A percentile compares a stretch with the other conserved stretches of the same genome.
These are phyloP conservation scores for Fusarium graminum DNA, from an alignment of 2,329 filamentous ascomycete species.

Conservation along the genomic window DNA sequence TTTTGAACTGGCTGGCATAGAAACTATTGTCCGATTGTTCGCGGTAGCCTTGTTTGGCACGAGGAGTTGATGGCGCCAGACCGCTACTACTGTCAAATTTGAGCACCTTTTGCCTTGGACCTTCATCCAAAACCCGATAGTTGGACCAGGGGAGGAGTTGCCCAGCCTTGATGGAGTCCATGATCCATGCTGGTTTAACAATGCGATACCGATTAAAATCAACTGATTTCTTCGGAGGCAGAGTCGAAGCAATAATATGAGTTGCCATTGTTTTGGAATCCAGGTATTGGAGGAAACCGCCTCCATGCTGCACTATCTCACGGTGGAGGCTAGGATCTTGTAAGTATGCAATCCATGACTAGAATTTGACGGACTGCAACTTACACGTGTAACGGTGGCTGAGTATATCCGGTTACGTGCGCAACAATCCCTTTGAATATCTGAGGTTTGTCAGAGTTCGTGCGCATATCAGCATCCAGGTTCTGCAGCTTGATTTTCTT, in stretches of 20 bases:
- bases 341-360: slow-evolving; percentile 28
- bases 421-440: slow-evolving; percentile 94
- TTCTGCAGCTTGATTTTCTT: slow-evolving; percentile 99
- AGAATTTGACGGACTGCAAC: slow-evolving; percentile 37
- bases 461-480: slow-evolving; percentile 84
- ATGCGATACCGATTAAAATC: slow-evolving; percentile 91
- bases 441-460: slow-evolving; percentile 76
- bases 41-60: slow-evolving; percentile 73
- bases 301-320: slow-evolving; percentile 92
- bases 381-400: slow-evolving; percentile 86
- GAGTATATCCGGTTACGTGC: slow-evolving; percentile 95
- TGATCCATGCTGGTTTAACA: slow-evolving; percentile 94
- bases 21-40: slow-evolving; percentile 87
- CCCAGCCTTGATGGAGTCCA: slow-evolving; percentile 87
- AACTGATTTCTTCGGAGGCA: slow-evolving; percentile 92
- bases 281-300: slow-evolving; percentile 92
- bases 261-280: slow-evolving; percentile 96
- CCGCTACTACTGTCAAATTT: slow-evolving; percentile 72
- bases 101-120: slow-evolving; percentile 83
- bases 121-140: slow-evolving; percentile 88
- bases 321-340: slow-evolving; percentile 71
- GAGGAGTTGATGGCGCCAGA: slow-evolving; percentile 73
- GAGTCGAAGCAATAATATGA: slow-evolving; percentile 90
- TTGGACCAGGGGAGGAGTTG: slow-evolving; percentile 86
- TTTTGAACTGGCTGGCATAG: slow-evolving; percentile 79